Base-by-base conservation (phyloP, 2,329 filamentous ascomycete species). In the Fusarium xylarioides region DNA sequence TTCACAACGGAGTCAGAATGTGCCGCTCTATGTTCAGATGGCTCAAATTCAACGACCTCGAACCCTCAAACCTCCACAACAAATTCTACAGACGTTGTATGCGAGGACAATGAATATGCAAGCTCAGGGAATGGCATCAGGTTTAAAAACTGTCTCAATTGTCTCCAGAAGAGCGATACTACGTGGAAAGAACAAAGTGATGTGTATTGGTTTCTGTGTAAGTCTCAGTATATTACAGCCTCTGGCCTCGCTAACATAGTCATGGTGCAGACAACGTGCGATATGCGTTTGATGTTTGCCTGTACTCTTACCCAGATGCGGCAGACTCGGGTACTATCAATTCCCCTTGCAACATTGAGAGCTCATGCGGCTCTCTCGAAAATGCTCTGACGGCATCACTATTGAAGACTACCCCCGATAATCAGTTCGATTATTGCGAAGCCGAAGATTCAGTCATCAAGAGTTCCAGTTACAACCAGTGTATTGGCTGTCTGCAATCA, bases 161-260 rank as follows among this genome's bases (percentile, higher is more conserved):
- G 26, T 26, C 26, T 26, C 26, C 26, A 26, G 26, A 26, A 26
- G 26, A 26, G 26, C 26, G 26, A 26, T 26, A 26, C 26, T 6
- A 26, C 26, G 26, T 26, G 26, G 26, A 19, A 68, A 15, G 15
- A 60, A 6, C 53, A 74, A 6, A 71, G 71, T 3, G 71, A 74
- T 7, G 57, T 83, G 1, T 77, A 78, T 8, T 88, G 83, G 84
- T 86, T 85, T 63, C 66, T 88, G 35, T 87, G 86, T 88, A 83
- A 78, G 84, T 38, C 15, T 26, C 26, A 26, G 26, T 26, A 26
- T 26, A 26, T 26, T 26, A 26, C 26, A 26, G 26, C 26, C 26
- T 26, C 26, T 26, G 26, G 26, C 26, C 26, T 26, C 26, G 26
- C 26, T 26, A 26, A 26, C 26, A 26, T 26, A 26, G 26, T 26